phyloP scores from a whole-genome alignment of 164 flowering plant genomes.

The Nymphaea thermarum region DNA sequence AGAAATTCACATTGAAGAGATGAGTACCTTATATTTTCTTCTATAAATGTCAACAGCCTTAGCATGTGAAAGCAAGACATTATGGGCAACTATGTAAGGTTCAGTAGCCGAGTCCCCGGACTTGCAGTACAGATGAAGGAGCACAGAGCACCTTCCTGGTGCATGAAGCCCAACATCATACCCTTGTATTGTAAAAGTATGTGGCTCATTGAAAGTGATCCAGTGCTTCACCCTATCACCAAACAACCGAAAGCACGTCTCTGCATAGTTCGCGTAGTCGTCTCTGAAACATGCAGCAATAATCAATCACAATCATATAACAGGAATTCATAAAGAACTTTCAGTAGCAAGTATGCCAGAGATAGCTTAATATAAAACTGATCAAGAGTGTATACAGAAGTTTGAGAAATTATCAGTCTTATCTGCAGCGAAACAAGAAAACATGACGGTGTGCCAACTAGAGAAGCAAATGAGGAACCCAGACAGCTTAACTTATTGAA shows the following conservation, averaged over 20 bases:
- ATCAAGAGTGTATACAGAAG: too few species aligned
- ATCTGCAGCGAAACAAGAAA: too few species aligned
- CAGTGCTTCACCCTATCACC: slow-evolving; percentile 94
- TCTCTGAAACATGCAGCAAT: slow-evolving; percentile 24
- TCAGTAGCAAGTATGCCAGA: not conserved
- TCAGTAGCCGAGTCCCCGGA: slow-evolving; percentile 84
- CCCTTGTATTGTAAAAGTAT: slow-evolving; percentile 64
- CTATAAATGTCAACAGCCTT: slow-evolving; percentile 45
- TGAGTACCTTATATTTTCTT: slow-evolving; percentile 56
- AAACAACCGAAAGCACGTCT: slow-evolving; percentile 69
- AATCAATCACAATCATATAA: not conserved
- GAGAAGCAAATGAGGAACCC: too few species aligned
- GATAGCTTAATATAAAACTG: too few species aligned
- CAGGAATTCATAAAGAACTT: not conserved
- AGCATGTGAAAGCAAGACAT: slow-evolving; percentile 69
- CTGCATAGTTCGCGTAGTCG: slow-evolving; percentile 69
- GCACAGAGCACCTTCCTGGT: slow-evolving; percentile 78
- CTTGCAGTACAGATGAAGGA: slow-evolving; percentile 40
- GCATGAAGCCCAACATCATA: slow-evolving; percentile 82
- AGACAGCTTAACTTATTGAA: too few species aligned
- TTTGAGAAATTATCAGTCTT: too few species aligned
- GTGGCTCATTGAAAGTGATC: slow-evolving; percentile 95
- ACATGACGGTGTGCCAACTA: too few species aligned
- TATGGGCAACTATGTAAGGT: slow-evolving; percentile 80
- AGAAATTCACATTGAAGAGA: not conserved